Conservation (phyloP, 2,329 filamentous ascomycete genomes). For the Thielaviopsis populi region DNA sequence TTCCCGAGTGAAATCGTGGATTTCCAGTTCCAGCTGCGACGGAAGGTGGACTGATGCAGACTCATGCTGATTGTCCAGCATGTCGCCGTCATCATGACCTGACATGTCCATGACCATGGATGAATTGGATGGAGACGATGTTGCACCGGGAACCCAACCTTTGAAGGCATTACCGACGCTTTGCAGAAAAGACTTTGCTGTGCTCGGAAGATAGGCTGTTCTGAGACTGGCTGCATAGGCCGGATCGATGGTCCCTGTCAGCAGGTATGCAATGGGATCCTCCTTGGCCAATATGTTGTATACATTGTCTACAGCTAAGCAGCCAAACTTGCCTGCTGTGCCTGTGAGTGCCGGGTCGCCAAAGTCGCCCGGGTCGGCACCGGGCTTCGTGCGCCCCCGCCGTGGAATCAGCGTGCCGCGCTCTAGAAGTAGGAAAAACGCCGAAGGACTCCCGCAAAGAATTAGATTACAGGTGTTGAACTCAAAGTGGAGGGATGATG, state of each 20-base stretch:
- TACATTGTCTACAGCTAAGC: conserved; percentile 84
- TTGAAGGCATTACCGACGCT: conserved; percentile 49
- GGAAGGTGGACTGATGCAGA: conserved; percentile 31
- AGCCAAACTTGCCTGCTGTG: conserved; percentile 69
- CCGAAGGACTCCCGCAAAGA: conserved; percentile 75
- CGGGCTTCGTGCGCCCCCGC: conserved; percentile 58
- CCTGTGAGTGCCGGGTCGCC: conserved; percentile 50
- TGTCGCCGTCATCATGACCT: background rate
- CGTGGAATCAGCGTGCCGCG: conserved; percentile 58
- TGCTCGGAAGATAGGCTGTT: conserved; percentile 62
- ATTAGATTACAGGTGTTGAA: conserved; percentile 88
- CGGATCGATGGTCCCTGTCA: conserved; percentile 80
- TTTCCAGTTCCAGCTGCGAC: conserved; percentile 74
- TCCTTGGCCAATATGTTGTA: conserved; percentile 73
- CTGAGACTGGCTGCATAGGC: conserved; percentile 64
- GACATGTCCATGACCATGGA: background rate
- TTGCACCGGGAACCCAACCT: conserved; percentile 40
- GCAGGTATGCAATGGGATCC: conserved; percentile 71
- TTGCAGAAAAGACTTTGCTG: conserved; percentile 48
- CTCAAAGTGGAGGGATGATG: conserved; percentile 53
- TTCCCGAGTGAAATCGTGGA: conserved; percentile 85
- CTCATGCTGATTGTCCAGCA: background rate
- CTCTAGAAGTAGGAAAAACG: conserved; percentile 84
- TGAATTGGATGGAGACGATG: background rate
- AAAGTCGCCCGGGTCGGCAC: conserved; percentile 48